Conservation (phyloP, 805 yeast genomes). For the Saturnispora mendoncae region DNA sequence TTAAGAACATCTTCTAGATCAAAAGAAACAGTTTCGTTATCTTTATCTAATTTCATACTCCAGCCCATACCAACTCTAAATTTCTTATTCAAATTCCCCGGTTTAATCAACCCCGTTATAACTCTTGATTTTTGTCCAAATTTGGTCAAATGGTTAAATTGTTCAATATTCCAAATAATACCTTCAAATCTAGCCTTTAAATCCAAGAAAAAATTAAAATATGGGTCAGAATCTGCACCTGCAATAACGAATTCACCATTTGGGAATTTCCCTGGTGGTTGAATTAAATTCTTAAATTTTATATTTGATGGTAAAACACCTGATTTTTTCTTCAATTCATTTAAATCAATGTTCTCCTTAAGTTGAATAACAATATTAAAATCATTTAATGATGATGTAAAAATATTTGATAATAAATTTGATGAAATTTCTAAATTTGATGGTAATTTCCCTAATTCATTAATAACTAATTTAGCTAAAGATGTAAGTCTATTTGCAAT, state of each 20-base stretch:
- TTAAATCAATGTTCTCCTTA: constrained; percentile 24
- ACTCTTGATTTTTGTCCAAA: constrained; percentile 32
- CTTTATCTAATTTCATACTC: constrained; percentile 41
- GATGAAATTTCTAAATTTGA: constrained; percentile 10
- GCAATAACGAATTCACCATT: constrained; percentile 1
- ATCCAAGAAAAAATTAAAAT: constrained; percentile 50
- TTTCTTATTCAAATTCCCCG: constrained; percentile 51
- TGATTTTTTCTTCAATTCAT: constrained; percentile 28
- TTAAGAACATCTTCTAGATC: constrained; percentile 14
- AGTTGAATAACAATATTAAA: constrained; percentile 72
- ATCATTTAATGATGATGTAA: constrained; percentile 76
- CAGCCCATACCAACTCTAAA: constrained; percentile 76
- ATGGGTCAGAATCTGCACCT: constrained; percentile 41
- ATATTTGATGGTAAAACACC: constrained; percentile 45
- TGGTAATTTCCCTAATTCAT: constrained; percentile 14
- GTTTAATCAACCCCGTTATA: constrained; percentile 76
- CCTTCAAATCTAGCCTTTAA: constrained; percentile 56
- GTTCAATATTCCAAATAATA: constrained; percentile 57
- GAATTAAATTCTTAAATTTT: constrained; percentile 53
- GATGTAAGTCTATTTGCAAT: constrained; percentile 85
- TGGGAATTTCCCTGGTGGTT: constrained; percentile 30
- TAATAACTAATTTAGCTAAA: constrained; percentile 65
- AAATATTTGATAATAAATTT: constrained; percentile 45
- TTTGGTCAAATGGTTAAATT: constrained; percentile 34
- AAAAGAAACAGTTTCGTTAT: constrained; percentile 45